Evolutionary conservation across 208 protist genomes (phyloP), one percentile per base, ranked within the genome.

Genomic region (Spironucleus salmonicida): DNA sequence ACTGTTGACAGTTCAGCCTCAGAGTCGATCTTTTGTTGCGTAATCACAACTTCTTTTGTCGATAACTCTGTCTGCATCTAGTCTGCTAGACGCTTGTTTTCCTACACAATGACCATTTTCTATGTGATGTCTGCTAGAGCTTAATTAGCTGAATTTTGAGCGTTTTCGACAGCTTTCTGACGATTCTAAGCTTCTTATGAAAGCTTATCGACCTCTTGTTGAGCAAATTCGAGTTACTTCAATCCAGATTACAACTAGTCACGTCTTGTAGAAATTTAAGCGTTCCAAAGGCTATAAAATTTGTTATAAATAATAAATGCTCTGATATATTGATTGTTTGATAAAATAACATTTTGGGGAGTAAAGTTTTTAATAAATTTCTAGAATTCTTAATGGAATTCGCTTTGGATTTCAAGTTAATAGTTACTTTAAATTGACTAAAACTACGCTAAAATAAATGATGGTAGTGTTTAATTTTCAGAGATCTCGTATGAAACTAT

Each of bases 141-240:
- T 45, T 71, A 4, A 38, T 71, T 71, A 45, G 64, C 64, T 32
- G 4, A 9, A 45, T 57, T 57, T 38, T 71, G 34, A 32, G 64
- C 26, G 4, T 49, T 32, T 38, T 71, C 19, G 11, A 71, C 34
- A n/a, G 15, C 30, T 49, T 71, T 42, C 2, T n/a, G 26, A 15
- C 64, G 64, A 45, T 71, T 11, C 15, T 2, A 2, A 11, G 40
- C 40, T 38, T 71, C 32, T n/a, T 35, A 11, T 32, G 64, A 15
- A 23, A 71, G 64, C 15, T 4, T 38, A 71, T 71, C 64, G 2
- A 71, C 64, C n/a, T 71, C 64, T n/a, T 45, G 13, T 45, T 71
- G 34, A 19, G 64, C 64, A n/a, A 42, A 9, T 38, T 71, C 4
- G 9, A 71, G 34, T 38, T 71, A 35, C 7, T 71, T 49, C 32